These are phyloP conservation scores for Zizania palustris DNA, from an alignment of 202 grass and related monocot species.

Conservation along the genomic window DNA sequence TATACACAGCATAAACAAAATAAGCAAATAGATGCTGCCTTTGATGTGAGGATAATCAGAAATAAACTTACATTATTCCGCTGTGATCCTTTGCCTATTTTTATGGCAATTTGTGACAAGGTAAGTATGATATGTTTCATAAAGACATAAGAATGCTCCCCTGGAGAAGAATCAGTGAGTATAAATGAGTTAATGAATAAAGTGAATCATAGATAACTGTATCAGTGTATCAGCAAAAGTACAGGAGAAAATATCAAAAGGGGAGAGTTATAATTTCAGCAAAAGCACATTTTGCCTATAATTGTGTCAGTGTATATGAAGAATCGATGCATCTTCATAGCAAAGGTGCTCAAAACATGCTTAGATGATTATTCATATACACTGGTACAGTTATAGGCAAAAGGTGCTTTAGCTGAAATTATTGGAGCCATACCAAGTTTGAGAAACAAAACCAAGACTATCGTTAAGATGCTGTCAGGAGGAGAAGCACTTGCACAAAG, in stretches of 20 bases:
- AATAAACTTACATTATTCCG: constrained; percentile 64
- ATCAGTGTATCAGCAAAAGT: too few relatives aligned
- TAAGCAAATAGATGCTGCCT: neutral
- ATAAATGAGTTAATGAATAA: constrained; percentile 24
- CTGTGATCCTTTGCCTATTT: constrained; percentile 55
- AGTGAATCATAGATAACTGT: constrained; percentile 25
- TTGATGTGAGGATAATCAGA: constrained; percentile 25
- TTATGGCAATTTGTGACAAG: constrained; percentile 48
- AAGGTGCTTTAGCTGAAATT: constrained; percentile 35
- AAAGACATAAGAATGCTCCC: constrained; percentile 62
- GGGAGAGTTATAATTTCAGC: too few relatives aligned
- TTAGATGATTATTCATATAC: neutral
- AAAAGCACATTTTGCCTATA: too few relatives aligned
- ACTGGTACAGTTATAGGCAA: constrained; percentile 23
- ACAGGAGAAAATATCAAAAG: too few relatives aligned
- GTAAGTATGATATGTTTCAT: constrained; percentile 90
- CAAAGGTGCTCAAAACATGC: constrained; percentile 1
- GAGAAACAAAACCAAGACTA: constrained; percentile 76
- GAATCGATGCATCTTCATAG: neutral
- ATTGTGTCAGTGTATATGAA: neutral
- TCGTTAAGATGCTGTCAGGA: constrained; percentile 53
- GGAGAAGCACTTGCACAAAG: constrained; percentile 48
- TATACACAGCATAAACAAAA: neutral
- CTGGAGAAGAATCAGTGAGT: constrained; percentile 42
- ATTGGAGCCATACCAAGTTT: constrained; percentile 79